Conservation (phyloP, 208 protist species). For the Leishmania guyanensis region DNA sequence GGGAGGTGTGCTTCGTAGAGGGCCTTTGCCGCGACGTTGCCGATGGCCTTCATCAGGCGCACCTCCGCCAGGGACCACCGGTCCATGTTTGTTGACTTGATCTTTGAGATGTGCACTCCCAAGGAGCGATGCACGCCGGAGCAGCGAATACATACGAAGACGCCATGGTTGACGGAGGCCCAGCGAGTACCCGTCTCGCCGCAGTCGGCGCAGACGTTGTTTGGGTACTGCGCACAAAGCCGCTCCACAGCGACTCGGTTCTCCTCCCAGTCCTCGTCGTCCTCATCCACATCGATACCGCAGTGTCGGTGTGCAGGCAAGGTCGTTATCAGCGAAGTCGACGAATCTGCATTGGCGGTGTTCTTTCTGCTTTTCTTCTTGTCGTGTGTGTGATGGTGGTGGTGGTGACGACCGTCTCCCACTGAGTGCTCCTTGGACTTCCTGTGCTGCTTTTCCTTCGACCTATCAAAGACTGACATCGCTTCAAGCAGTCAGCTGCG, state of each 20-base stretch:
- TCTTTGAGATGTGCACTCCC: slow-evolving; percentile 93
- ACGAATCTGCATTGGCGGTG: not conserved
- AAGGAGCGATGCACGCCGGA: slow-evolving; percentile 93
- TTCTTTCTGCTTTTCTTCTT: slow-evolving; percentile 10
- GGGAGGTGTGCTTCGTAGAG: slow-evolving; percentile 64
- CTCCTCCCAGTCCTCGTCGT: slow-evolving; percentile 65
- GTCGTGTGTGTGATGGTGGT: not conserved
- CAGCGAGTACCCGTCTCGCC: slow-evolving; percentile 80
- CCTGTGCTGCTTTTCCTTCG: slow-evolving; percentile 9
- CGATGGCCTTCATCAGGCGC: slow-evolving; percentile 68
- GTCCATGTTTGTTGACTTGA: slow-evolving; percentile 95
- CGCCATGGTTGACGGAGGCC: slow-evolving; percentile 89
- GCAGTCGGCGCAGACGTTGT: slow-evolving; percentile 89
- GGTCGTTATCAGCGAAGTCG: not conserved
- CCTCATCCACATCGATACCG: slow-evolving; percentile 10
- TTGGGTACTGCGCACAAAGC: slow-evolving; percentile 57
- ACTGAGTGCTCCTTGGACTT: slow-evolving; percentile 9
- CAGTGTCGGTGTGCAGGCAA: not conserved
- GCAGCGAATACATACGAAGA: slow-evolving; percentile 94
- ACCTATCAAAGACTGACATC: not conserved
- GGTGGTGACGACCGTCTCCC: not conserved
- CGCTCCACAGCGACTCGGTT: slow-evolving; percentile 66
- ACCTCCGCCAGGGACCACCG: slow-evolving; percentile 71
- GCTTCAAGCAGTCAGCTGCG: slow-evolving; percentile 1
- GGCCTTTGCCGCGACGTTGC: slow-evolving; percentile 64